phyloP scores from a whole-genome alignment of 2,329 filamentous ascomycete genomes.

The Claviceps digitariae region DNA sequence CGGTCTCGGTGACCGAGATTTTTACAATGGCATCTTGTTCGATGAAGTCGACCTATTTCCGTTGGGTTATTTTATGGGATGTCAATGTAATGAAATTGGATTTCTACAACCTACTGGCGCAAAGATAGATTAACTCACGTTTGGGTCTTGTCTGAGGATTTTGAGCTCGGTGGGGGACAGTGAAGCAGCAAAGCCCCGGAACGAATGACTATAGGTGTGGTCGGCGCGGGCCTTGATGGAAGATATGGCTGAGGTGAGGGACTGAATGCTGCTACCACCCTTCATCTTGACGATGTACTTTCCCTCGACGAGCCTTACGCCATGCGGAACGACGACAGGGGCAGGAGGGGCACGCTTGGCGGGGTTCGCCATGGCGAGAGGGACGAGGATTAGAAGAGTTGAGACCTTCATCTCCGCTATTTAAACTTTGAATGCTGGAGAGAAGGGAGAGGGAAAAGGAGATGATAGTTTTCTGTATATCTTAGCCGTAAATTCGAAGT shows the following conservation, averaged over 20 bases:
- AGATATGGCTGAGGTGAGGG: constrained; percentile 14
- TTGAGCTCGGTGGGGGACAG: constrained; percentile 14
- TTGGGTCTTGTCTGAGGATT: constrained; percentile 14
- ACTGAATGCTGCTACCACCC: constrained; percentile 10
- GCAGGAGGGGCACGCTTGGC: constrained; percentile 19
- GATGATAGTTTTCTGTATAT: background rate
- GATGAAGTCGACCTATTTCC: constrained; percentile 19
- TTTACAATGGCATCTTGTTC: constrained; percentile 31
- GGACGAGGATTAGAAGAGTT: constrained; percentile 20
- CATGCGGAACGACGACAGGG: constrained; percentile 20
- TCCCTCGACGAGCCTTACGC: constrained; percentile 17
- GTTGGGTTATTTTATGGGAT: background rate
- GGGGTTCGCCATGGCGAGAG: constrained; percentile 19
- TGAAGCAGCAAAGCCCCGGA: constrained; percentile 16
- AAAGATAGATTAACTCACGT: constrained; percentile 7
- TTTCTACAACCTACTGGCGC: no score
- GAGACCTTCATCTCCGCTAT: constrained; percentile 15
- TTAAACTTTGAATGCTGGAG: background rate
- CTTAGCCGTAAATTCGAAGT: no score
- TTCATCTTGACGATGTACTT: constrained; percentile 27
- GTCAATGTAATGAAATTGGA: background rate
- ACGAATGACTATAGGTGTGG: constrained; percentile 15
- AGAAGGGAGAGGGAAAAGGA: background rate
- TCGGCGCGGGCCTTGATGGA: constrained; percentile 19
- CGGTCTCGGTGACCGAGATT: constrained; percentile 33